phyloP scores from a whole-genome alignment of 176 grass and related monocot species.

The Themeda triandra region DNA sequence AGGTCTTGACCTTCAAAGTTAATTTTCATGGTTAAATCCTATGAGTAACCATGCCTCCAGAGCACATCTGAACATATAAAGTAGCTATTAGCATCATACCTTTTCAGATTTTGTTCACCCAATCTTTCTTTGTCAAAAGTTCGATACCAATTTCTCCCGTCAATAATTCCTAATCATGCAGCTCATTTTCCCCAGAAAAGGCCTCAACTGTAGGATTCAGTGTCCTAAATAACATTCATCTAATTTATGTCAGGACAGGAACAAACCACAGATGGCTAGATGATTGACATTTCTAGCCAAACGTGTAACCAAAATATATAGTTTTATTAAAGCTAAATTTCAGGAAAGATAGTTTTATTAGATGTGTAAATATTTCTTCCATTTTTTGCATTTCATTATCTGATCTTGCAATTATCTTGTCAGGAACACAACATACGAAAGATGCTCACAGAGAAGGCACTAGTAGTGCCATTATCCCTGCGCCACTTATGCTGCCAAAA shows the following conservation, averaged over 20 bases:
- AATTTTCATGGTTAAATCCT: neutral
- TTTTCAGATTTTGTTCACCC: neutral
- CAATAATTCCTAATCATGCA: neutral
- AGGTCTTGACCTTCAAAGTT: neutral
- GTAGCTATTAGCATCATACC: neutral
- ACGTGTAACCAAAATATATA: neutral
- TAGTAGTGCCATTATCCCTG: slow-evolving; percentile 61
- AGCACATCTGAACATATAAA: neutral
- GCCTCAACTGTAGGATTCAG: neutral
- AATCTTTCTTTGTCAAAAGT: neutral
- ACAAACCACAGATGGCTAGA: neutral
- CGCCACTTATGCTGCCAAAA: slow-evolving; percentile 74
- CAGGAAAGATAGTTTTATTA: neutral
- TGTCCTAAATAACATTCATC: neutral
- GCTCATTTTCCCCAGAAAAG: neutral
- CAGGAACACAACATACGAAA: slow-evolving; percentile 51
- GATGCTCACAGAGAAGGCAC: slow-evolving; percentile 45
- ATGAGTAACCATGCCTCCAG: neutral
- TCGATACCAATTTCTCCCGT: neutral
- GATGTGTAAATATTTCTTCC: neutral
- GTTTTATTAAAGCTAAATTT: too few relatives aligned
- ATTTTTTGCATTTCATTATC: slow-evolving; percentile 9
- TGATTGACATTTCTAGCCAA: neutral
- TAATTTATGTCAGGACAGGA: neutral
- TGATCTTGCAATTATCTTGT: slow-evolving; percentile 29